Base-by-base conservation (phyloP, 768 basidiomycete genomes). In the Asterophora lycoperdoides region DNA sequence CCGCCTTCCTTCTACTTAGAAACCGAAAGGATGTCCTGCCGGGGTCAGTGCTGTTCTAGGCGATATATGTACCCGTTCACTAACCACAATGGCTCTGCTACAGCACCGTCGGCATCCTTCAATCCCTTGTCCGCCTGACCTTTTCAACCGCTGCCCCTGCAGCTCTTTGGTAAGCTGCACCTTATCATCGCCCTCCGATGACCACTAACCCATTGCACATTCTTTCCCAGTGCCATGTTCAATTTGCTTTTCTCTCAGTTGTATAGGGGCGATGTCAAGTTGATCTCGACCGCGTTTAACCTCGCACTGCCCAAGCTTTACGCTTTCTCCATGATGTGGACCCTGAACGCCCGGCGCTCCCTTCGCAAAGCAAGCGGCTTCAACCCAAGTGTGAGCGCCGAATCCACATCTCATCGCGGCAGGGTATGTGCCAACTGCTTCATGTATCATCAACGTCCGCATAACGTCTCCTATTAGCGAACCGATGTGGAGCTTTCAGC, bases 311-410 rank as follows among this genome's bases (percentile, higher is more conserved):
- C 68, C 9, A 69, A 66, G 36, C 50, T 69, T 13, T 69, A 68
- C 41, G 68, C 64, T 3, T 56, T 67, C 32, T 67, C 64, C 2
- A 69, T 69, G 68, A 66, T 69, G 66, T 69, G 66, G 65, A 67
- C 66, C 2, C 51, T 69, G 38, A 69, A 69, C 36, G 63, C 64
- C 0, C 62, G 67, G 28, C 58, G 54, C 17, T 37, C 41, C 1
- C 59, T 67, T 34, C 59, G 66, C 34, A 51, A 41, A 6, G 23
- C 43, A 20, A 33, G 52, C 18, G 29, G 36, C 30, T 50, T 53
- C 15, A 46, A 48, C 26, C 52, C 50, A n/a, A 48, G 17, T 4
- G 10, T 56, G 29, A 49, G 42, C 15, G 28, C 49, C 37, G 15
- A 47, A 17, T 44, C n/a, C n/a, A n/a, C 44, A n/a, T 40, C 11